Conservation (phyloP, 106 monocot genomes). For the Chionographis japonica region DNA sequence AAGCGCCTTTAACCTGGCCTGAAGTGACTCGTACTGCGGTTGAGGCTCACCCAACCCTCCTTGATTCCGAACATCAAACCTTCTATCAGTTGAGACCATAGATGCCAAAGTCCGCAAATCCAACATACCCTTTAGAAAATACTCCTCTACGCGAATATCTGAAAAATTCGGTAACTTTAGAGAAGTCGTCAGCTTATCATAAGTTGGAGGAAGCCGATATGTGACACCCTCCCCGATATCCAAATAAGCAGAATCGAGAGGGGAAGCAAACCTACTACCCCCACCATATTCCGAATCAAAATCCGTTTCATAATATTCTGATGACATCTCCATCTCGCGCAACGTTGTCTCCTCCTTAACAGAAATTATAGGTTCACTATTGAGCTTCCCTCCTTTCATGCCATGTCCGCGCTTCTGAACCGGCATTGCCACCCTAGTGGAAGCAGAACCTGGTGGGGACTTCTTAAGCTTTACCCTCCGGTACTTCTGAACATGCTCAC, state of each 20-base stretch:
- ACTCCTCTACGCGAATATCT: slow-evolving; percentile 69
- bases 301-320: slow-evolving; percentile 40
- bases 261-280: slow-evolving; percentile 31
- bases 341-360: slow-evolving; percentile 29
- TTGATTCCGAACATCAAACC: slow-evolving; percentile 36
- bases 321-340: slow-evolving; percentile 35
- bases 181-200: slow-evolving; percentile 63
- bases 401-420: slow-evolving; percentile 28
- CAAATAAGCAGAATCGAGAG: slow-evolving; percentile 59
- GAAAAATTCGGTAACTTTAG: slow-evolving; percentile 65
- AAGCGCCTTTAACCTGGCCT: slow-evolving; percentile 64
- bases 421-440: slow-evolving; percentile 20
- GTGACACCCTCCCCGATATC: slow-evolving; percentile 85
- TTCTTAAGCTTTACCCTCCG: slow-evolving; percentile 42
- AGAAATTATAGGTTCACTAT: slow-evolving; percentile 31
- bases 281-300: slow-evolving; percentile 38
- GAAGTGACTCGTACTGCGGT: slow-evolving; percentile 83
- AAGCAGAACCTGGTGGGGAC: slow-evolving; percentile 17
- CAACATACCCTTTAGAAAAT: slow-evolving; percentile 54
- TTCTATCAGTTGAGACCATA: slow-evolving; percentile 63
- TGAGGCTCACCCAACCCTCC: slow-evolving; percentile 66
- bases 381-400: slow-evolving; percentile 27
- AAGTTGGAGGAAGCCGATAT: slow-evolving; percentile 76
- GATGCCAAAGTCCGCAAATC: slow-evolving; percentile 75
- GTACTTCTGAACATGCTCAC: slow-evolving; percentile 76